These are phyloP conservation scores for Apophysomyces ossiformis DNA, from an alignment of 371 early-diverging fungal species.

Conservation along the genomic window DNA sequence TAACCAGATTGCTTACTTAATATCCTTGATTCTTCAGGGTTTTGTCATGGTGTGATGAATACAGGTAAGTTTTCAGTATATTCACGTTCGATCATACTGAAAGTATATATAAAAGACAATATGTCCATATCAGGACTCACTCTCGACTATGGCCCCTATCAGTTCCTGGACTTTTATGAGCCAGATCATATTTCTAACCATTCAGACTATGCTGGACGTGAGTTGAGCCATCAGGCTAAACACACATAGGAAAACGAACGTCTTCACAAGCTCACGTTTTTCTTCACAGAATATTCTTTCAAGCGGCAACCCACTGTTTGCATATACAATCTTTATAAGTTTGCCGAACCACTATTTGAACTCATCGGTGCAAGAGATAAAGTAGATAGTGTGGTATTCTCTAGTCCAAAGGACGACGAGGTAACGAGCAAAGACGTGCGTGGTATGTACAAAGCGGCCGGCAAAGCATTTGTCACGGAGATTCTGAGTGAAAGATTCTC, in stretches of 20 bases:
- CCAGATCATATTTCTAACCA: constrained; percentile 80
- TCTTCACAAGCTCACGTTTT: too few species aligned
- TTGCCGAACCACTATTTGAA: constrained; percentile 72
- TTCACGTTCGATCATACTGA: background rate
- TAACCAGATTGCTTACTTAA: background rate
- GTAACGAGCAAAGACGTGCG: constrained; percentile 29
- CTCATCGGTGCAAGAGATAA: constrained; percentile 66
- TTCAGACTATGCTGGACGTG: constrained; percentile 67
- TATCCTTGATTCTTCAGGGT: constrained; percentile 50
- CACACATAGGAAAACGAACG: too few species aligned
- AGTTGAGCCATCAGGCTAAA: background rate
- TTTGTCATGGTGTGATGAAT: constrained; percentile 91
- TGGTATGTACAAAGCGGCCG: constrained; percentile 35
- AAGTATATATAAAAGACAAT: constrained; percentile 58
- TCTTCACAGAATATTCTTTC: constrained; percentile 69
- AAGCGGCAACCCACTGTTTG: constrained; percentile 85
- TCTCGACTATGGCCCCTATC: constrained; percentile 90
- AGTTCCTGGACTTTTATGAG: constrained; percentile 84
- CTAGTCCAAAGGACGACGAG: constrained; percentile 37
- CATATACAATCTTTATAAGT: constrained; percentile 78
- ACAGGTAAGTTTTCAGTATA: constrained; percentile 40
- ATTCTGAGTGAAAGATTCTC: constrained; percentile 59
- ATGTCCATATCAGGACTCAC: constrained; percentile 86
- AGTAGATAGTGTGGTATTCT: constrained; percentile 41
- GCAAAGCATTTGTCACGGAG: constrained; percentile 48